Evolutionary conservation across 2,329 filamentous ascomycete species (phyloP).

Genomic region (Ustulina deusta): DNA sequence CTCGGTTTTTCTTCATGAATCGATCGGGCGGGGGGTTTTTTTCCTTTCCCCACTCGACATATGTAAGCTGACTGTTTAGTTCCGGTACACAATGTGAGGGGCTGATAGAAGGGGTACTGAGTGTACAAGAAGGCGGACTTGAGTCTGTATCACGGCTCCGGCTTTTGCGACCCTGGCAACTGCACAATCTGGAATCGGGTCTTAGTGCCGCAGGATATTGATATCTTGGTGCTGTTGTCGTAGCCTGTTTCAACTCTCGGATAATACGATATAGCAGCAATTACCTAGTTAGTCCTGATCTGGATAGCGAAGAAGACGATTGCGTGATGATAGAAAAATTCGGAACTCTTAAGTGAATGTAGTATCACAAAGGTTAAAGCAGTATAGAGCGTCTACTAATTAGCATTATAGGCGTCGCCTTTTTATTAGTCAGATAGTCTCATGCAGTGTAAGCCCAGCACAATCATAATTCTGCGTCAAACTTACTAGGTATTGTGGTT

Average conservation of each 20-base stretch:
- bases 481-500: too few species aligned
- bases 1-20: background rate
- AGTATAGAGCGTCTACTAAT: background rate
- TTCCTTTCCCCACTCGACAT: background rate
- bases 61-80: conserved; percentile 34
- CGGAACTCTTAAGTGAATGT: too few species aligned
- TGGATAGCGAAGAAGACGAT: background rate
- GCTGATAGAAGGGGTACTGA: too few species aligned
- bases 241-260: background rate
- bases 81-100: conserved; percentile 47
- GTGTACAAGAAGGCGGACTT: background rate
- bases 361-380: too few species aligned
- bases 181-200: background rate
- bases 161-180: background rate
- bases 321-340: background rate
- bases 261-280: too few species aligned
- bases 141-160: background rate
- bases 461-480: background rate
- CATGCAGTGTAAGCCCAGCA: background rate
- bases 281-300: background rate
- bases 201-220: background rate
- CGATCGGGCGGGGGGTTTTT: too few species aligned
- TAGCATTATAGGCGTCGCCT: background rate
- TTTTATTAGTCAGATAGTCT: background rate
- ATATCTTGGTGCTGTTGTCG: background rate